A percentile compares a stretch with the other conserved stretches of the same genome.
Evolutionary conservation across 2,329 filamentous ascomycete genomes (phyloP).

Genomic region (Scleromitrula shiraiana): DNA sequence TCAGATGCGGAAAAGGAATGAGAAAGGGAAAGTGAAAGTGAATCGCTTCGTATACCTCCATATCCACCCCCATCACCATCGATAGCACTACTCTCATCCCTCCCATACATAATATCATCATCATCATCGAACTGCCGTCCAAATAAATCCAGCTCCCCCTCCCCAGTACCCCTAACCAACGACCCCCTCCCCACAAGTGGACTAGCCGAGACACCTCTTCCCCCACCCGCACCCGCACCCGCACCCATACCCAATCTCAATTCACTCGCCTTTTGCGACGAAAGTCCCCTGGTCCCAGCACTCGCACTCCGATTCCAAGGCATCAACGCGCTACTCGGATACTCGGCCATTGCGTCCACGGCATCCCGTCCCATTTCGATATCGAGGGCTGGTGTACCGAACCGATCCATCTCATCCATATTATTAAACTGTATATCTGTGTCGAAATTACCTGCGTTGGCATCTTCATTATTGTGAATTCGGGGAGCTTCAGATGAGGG

Average conservation of each 20-base stretch:
- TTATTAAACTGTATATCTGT: constrained; percentile 35
- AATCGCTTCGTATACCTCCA: too few relatives aligned
- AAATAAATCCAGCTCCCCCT: neutral
- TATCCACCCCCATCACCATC: neutral
- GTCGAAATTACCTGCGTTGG: too few relatives aligned
- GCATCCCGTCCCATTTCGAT: constrained; percentile 66
- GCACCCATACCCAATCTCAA: neutral
- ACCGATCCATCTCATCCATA: constrained; percentile 35
- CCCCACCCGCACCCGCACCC: neutral
- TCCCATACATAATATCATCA: constrained; percentile 22
- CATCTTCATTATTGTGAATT: constrained; percentile 15
- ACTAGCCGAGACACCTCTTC: neutral
- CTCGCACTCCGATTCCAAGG: constrained; percentile 60
- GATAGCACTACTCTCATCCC: constrained; percentile 16
- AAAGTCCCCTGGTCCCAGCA: constrained; percentile 27
- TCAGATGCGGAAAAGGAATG: too few relatives aligned
- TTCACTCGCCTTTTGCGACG: constrained; percentile 7
- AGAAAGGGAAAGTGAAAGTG: too few relatives aligned
- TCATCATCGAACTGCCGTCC: constrained; percentile 12
- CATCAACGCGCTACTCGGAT: constrained; percentile 51
- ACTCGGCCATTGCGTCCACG: constrained; percentile 57
- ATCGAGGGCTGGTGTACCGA: constrained; percentile 32
- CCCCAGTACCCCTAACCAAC: neutral
- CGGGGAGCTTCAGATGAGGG: constrained; percentile 27
- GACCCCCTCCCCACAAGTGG: neutral